Evolutionary conservation across 2,329 filamentous ascomycete species (phyloP).

Genomic region (Fusarium lyarnte): DNA sequence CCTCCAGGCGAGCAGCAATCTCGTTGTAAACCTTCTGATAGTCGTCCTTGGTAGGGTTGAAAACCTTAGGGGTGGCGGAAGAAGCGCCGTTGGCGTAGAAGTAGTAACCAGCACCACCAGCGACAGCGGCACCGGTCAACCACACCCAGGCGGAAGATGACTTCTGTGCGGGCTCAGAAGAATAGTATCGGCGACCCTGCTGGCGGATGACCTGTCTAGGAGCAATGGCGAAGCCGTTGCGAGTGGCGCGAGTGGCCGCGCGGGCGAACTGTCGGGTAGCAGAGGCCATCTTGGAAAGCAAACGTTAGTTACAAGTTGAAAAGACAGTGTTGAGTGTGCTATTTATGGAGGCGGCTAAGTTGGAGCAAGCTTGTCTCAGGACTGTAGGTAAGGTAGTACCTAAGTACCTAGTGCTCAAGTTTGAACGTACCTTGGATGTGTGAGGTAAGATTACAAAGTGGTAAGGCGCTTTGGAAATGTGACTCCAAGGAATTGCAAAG

Average conservation of each 20-base stretch:
- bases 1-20: conserved; percentile 80
- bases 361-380: not conserved
- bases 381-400: not conserved
- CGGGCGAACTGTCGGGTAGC: conserved; percentile 65
- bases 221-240: conserved; percentile 67
- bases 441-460: conserved; percentile 1
- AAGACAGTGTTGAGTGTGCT: not conserved
- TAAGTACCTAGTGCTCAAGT: not conserved
- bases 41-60: conserved; percentile 82
- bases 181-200: conserved; percentile 81
- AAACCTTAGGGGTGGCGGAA: conserved; percentile 63
- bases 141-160: conserved; percentile 62
- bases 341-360: not conserved
- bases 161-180: conserved; percentile 70
- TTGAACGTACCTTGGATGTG: conserved; percentile 33
- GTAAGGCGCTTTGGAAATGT: conserved; percentile 12
- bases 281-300: conserved; percentile 48
- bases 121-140: conserved; percentile 66
- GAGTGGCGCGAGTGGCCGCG: conserved; percentile 66
- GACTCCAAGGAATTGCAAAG: conserved; percentile 16
- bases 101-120: conserved; percentile 72
- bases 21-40: conserved; percentile 96
- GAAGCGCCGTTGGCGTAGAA: conserved; percentile 68
- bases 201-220: conserved; percentile 77
- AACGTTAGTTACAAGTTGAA: conserved; percentile 13